phyloP scores from a whole-genome alignment of 805 yeast genomes.

The Wickerhamomyces queroliae region DNA sequence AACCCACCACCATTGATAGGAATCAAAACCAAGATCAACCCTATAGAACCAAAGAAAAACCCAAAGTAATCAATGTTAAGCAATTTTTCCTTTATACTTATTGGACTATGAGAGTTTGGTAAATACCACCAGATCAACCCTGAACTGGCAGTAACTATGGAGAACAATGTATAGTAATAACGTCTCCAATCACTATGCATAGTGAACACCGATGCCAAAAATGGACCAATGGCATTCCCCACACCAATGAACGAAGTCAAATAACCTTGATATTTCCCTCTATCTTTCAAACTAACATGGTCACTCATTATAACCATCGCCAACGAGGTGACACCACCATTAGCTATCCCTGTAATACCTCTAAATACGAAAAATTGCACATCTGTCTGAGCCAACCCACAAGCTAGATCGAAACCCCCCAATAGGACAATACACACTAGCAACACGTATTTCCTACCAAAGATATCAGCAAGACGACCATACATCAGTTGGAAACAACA shows the following conservation, averaged over 20 bases:
- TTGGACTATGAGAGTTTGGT: slow-evolving; percentile 27
- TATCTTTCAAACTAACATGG: slow-evolving; percentile 42
- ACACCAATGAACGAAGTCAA: not conserved
- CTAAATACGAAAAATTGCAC: slow-evolving; percentile 43
- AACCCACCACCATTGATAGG: slow-evolving; percentile 57
- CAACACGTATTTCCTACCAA: slow-evolving; percentile 44
- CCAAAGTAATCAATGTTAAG: slow-evolving; percentile 47
- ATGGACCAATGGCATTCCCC: slow-evolving; percentile 35
- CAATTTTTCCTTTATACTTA: slow-evolving; percentile 34
- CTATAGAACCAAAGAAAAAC: slow-evolving; percentile 38
- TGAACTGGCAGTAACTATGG: slow-evolving; percentile 38
- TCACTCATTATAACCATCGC: slow-evolving; percentile 50
- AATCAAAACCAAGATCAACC: slow-evolving; percentile 39
- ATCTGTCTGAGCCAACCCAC: slow-evolving; percentile 41
- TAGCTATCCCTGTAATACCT: slow-evolving; percentile 50
- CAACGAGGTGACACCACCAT: slow-evolving; percentile 46
- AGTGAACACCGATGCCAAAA: slow-evolving; percentile 36
- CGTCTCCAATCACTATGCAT: slow-evolving; percentile 33
- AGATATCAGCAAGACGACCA: slow-evolving; percentile 51
- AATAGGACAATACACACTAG: slow-evolving; percentile 33
- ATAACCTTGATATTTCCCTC: slow-evolving; percentile 51
- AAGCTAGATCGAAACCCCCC: slow-evolving; percentile 38
- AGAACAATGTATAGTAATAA: slow-evolving; percentile 34
- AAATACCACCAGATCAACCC: slow-evolving; percentile 38
- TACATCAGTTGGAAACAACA: slow-evolving; percentile 25